Conservation (phyloP, 176 grass and related monocot species). For the Bolboschoenus planiculmis region DNA sequence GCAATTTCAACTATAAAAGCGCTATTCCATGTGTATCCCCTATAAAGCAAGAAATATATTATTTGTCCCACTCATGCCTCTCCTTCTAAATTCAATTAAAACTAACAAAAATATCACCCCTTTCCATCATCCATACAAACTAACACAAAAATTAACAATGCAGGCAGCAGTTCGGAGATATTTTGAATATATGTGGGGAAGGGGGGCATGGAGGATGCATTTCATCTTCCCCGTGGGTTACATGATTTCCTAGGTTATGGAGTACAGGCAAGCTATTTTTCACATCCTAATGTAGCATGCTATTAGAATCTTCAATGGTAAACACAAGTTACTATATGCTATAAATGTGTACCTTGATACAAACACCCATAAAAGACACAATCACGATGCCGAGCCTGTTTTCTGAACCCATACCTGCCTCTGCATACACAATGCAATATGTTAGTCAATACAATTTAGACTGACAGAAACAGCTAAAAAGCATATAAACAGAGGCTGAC, state of each 20-base stretch:
- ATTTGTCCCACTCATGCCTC: not conserved
- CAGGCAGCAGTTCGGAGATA: not conserved
- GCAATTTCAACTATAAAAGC: not conserved
- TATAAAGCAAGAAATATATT: not conserved
- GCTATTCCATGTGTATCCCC: not conserved
- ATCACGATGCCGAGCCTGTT: constrained; percentile 72
- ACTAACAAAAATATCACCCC: not conserved
- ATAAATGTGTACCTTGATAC: constrained; percentile 9
- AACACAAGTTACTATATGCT: not conserved
- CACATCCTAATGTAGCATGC: not conserved
- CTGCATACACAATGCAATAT: constrained; percentile 34
- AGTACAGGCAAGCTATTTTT: not conserved
- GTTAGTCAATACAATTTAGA: constrained; percentile 4
- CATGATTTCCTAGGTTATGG: not conserved
- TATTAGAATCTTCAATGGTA: not conserved
- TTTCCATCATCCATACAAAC: not conserved
- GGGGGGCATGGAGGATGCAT: not conserved
- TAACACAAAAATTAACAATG: not conserved
- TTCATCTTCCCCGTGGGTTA: not conserved
- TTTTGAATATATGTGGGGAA: not conserved
- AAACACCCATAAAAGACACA: constrained; percentile 44
- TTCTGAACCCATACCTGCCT: constrained; percentile 99
- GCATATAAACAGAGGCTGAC: constrained; percentile 32
- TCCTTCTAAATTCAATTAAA: not conserved
- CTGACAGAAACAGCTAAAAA: constrained; percentile 1